A percentile compares a stretch with the other conserved stretches of the same genome.
phyloP scores from a whole-genome alignment of 192 early-diverging fungal genomes.

The Entomortierella chlamydospora region DNA sequence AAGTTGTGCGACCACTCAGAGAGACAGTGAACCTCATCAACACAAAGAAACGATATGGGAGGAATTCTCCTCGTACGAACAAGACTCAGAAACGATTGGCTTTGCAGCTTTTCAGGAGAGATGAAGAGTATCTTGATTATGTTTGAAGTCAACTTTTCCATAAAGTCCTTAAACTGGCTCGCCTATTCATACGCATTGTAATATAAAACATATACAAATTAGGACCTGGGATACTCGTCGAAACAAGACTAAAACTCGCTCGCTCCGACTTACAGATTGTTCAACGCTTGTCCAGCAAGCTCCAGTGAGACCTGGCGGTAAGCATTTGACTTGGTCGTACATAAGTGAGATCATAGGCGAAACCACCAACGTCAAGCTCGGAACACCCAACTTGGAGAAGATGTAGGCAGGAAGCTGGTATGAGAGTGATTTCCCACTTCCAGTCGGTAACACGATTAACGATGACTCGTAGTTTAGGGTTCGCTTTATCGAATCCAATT shows the following conservation, averaged over 20 bases:
- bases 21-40: slow-evolving; percentile 89
- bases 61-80: slow-evolving; percentile 62
- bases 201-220: neutral
- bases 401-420: slow-evolving; percentile 84
- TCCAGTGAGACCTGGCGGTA: slow-evolving; percentile 70
- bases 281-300: slow-evolving; percentile 71
- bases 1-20: slow-evolving; percentile 92
- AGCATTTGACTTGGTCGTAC: slow-evolving; percentile 82
- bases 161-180: slow-evolving; percentile 45
- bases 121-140: slow-evolving; percentile 78
- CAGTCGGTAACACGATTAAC: slow-evolving; percentile 67
- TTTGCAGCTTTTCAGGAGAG: slow-evolving; percentile 77
- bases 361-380: slow-evolving; percentile 75
- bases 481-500: slow-evolving; percentile 60
- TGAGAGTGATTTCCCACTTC: slow-evolving; percentile 80
- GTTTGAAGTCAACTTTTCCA: slow-evolving; percentile 58
- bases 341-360: slow-evolving; percentile 87
- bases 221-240: no score
- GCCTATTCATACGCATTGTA: slow-evolving; percentile 26
- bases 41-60: slow-evolving; percentile 68
- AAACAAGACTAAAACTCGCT: no score
- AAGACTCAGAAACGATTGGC: slow-evolving; percentile 67
- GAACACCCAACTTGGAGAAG: slow-evolving; percentile 55
- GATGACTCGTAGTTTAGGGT: slow-evolving; percentile 58
- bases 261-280: slow-evolving; percentile 11